Evolutionary conservation across 148 eudicot genomes (phyloP).

Genomic region (Rhododendron molle): DNA sequence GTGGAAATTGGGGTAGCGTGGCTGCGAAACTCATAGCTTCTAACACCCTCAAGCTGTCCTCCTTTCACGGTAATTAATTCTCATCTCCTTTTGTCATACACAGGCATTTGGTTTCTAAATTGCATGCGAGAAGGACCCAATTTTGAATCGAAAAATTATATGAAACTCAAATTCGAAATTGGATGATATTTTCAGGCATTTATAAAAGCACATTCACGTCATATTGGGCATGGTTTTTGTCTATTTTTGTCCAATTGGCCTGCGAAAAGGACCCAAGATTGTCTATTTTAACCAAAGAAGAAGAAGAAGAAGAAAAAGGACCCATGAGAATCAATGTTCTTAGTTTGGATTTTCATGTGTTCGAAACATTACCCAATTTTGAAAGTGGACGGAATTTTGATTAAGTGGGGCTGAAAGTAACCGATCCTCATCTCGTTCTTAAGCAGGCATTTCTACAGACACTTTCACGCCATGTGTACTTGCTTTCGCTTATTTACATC

Average conservation of each 20-base stretch:
- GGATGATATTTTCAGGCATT: neutral
- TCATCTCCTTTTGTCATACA: neutral
- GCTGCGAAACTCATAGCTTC: conserved; percentile 94
- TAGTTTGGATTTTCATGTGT: neutral
- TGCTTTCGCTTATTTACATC: neutral
- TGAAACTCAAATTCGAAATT: neutral
- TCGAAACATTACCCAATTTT: neutral
- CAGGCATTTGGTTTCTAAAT: neutral
- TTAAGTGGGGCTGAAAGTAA: neutral
- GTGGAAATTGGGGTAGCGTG: conserved; percentile 99
- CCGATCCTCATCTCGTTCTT: neutral
- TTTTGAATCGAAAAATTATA: neutral
- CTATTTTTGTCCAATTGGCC: neutral
- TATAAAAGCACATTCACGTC: neutral
- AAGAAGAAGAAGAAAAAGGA: neutral
- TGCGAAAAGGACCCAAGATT: neutral
- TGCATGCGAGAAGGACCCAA: neutral
- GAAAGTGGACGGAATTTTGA: neutral
- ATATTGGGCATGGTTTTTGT: neutral
- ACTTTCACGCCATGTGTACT: neutral
- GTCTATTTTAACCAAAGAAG: neutral
- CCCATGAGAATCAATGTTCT: neutral
- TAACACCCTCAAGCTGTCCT: conserved; percentile 49
- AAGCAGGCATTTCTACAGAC: neutral
- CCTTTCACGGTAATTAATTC: conserved; percentile 61